Evolutionary conservation across 1,139 yeast genomes (phyloP), one percentile per base, ranked within the genome.

Genomic region (Saccharomyces hybrid): DNA sequence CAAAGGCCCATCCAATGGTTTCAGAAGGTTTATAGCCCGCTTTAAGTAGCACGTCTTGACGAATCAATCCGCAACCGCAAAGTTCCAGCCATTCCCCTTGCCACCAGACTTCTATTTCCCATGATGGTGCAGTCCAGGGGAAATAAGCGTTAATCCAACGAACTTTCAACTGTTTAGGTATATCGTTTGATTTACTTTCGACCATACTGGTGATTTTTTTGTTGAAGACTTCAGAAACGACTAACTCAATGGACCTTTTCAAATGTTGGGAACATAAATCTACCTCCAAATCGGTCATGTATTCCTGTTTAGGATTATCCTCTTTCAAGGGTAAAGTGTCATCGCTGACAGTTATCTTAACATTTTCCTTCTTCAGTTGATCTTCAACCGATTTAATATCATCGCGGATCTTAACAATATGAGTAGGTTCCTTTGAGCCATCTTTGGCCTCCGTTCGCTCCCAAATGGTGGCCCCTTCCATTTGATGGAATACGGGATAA

Each of bases 101-200:
- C 98, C 98, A 95, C 95, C 96, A 91, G 4, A 93, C 96, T 71
- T 93, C 99, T 62, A 95, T 89, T 67, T 93, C 98, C 93, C 96
- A 93, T 34, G 97, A 88, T 5, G 99, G 99, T 1, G 96, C 83
- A 2, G 99, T 93, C 97, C 98, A 93, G 3, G 99, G 99, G 75
- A 93, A 93, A 65, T 85, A 89, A 0, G 95, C 96, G 67, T 88
- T 96, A 32, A 90, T 88, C 99, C 99, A 93, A 61, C 98, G 79
- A 14, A 91, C 88, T 67, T 81, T 84, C 61, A 95, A 77, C 4
- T 96, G 96, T 62, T 85, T 87, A 2, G 64, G 65, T 11, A 59
- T 56, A 9, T 53, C 55, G 3, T 47, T 48, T 58, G 84, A 73
- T 61, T 83, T 85, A 2, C 80, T 82, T 53, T 78, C 80, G 38